Evolutionary conservation across 768 basidiomycete species (phyloP).

Genomic region (Macrolepiota fuliginosa): DNA sequence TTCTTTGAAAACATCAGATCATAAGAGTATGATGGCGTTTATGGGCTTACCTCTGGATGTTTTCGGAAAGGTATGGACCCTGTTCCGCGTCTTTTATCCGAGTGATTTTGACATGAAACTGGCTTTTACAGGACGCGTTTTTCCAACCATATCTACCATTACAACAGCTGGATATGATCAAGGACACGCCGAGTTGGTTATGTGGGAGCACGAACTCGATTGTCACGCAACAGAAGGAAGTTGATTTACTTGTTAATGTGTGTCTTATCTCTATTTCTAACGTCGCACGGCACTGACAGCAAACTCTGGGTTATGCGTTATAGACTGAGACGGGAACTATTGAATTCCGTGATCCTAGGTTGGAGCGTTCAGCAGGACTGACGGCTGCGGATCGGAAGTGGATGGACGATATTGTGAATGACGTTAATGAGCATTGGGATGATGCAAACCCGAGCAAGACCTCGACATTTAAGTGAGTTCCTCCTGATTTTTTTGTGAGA

Average conservation of each 20-base stretch:
- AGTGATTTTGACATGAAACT: neutral
- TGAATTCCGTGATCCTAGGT: constrained; percentile 80
- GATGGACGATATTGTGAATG: constrained; percentile 93
- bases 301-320: neutral
- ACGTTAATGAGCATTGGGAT: constrained; percentile 82
- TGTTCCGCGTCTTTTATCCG: neutral
- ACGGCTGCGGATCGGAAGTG: constrained; percentile 95
- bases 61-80: constrained; percentile 72
- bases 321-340: constrained; percentile 85
- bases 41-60: constrained; percentile 91
- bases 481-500: neutral
- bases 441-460: constrained; percentile 57
- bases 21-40: constrained; percentile 86
- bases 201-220: constrained; percentile 97
- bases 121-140: constrained; percentile 69
- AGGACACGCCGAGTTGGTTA: constrained; percentile 79
- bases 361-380: constrained; percentile 76
- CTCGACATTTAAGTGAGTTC: constrained; percentile 61
- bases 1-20: constrained; percentile 84
- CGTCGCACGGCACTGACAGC: neutral
- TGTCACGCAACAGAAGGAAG: constrained; percentile 88
- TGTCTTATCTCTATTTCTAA: constrained; percentile 13
- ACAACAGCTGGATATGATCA: constrained; percentile 89
- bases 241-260: constrained; percentile 90
- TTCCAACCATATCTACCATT: constrained; percentile 98